phyloP scores from a whole-genome alignment of 2,329 filamentous ascomycete genomes.

The Metarhizium robertsii region DNA sequence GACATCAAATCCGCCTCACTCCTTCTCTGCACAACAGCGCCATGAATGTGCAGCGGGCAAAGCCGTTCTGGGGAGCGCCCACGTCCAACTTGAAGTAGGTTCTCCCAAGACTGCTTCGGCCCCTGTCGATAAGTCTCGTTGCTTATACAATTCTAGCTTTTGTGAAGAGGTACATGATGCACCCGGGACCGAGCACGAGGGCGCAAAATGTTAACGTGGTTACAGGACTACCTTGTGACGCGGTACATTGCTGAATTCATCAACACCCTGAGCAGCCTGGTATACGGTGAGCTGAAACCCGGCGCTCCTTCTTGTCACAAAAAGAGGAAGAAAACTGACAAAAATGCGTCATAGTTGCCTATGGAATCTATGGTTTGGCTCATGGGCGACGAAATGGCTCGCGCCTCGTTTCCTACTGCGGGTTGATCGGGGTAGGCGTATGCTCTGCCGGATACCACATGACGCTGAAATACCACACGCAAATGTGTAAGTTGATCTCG shows the following conservation, averaged over 20 bases:
- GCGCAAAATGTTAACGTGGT: no score
- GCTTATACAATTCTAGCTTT: constrained; percentile 12
- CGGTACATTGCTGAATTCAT: constrained; percentile 34
- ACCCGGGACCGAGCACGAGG: no score
- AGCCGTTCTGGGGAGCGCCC: constrained; percentile 20
- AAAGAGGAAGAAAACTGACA: background rate
- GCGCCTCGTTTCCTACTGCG: constrained; percentile 25
- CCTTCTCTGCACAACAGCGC: background rate
- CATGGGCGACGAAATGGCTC: constrained; percentile 12
- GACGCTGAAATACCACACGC: constrained; percentile 25
- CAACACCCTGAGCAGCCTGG: constrained; percentile 32
- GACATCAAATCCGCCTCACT: no score
- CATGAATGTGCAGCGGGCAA: background rate
- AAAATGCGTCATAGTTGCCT: constrained; percentile 20
- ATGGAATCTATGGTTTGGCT: constrained; percentile 27
- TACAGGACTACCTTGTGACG: constrained; percentile 29
- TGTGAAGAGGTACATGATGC: constrained; percentile 18
- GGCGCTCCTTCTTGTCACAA: background rate
- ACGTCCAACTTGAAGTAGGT: constrained; percentile 23
- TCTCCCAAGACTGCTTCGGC: background rate
- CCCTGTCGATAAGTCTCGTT: background rate
- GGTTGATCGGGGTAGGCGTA: constrained; percentile 25
- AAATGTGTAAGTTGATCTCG: constrained; percentile 20
- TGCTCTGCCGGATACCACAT: constrained; percentile 24
- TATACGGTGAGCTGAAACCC: constrained; percentile 18